These are phyloP conservation scores for Pulchroboletus neoregius DNA, from an alignment of 1,284 basidiomycete species.

Conservation along the genomic window DNA sequence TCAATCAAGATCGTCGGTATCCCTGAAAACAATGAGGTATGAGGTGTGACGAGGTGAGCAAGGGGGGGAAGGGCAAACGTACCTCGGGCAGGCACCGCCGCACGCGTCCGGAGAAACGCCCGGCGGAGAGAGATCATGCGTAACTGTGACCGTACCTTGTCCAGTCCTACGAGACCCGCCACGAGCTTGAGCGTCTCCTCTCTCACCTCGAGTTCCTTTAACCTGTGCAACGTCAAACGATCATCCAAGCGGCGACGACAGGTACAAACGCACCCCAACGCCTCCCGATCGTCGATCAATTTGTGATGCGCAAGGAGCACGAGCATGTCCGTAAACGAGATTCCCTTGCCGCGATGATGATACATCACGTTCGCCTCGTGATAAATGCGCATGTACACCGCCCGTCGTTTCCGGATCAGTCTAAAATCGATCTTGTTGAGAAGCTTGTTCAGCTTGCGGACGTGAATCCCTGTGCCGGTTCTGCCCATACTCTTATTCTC, in stretches of 20 bases:
- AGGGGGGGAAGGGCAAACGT: too few species aligned
- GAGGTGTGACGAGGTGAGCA: too few species aligned
- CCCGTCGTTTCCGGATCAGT: slow-evolving; percentile 62
- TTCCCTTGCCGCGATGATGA: slow-evolving; percentile 70
- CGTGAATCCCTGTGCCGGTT: slow-evolving; percentile 53
- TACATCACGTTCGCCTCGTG: slow-evolving; percentile 81
- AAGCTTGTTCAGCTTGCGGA: slow-evolving; percentile 55
- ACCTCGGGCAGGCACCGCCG: too few species aligned
- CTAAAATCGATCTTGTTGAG: slow-evolving; percentile 64
- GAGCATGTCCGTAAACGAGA: slow-evolving; percentile 92
- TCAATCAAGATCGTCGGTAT: too few species aligned
- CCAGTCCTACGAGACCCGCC: slow-evolving; percentile 77
- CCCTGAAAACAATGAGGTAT: too few species aligned
- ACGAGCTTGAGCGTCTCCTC: slow-evolving; percentile 78
- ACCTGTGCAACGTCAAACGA: slow-evolving; percentile 38
- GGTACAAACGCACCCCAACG: slow-evolving; percentile 65
- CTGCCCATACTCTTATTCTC: too few species aligned
- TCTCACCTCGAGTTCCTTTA: slow-evolving; percentile 77
- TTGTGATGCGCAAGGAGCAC: slow-evolving; percentile 88
- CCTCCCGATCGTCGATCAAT: slow-evolving; percentile 85
- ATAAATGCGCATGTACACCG: slow-evolving; percentile 71
- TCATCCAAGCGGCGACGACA: too few species aligned
- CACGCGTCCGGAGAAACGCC: slow-evolving; percentile 52
- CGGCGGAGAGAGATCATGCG: slow-evolving; percentile 72
- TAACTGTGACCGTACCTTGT: slow-evolving; percentile 77